A percentile compares a stretch with the other conserved stretches of the same genome.
Conservation (phyloP, 305 asterid species). For the Fraxinus greggii region DNA sequence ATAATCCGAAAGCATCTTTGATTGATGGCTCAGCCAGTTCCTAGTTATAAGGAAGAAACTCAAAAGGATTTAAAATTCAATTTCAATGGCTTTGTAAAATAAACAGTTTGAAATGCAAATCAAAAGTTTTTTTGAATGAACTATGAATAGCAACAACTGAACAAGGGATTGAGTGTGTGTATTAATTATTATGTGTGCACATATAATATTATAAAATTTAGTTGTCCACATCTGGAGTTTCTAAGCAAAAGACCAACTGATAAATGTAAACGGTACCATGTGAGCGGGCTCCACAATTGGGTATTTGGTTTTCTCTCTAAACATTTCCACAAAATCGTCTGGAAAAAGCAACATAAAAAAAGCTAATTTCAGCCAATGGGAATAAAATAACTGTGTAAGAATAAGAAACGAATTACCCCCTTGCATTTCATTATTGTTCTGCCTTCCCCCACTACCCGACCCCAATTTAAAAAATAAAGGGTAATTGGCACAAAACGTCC, state of each 20-base stretch:
- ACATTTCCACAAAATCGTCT: constrained; percentile 89
- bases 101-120: background rate
- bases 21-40: constrained; percentile 96
- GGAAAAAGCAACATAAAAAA: constrained; percentile 25
- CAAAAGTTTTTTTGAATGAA: background rate
- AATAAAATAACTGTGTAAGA: background rate
- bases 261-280: constrained; percentile 53
- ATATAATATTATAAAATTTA: background rate
- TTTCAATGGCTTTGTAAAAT: background rate
- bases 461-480: background rate
- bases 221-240: background rate
- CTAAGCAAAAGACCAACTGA: background rate
- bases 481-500: too few species aligned
- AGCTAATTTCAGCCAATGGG: background rate
- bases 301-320: constrained; percentile 68
- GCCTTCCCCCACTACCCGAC: background rate
- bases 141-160: background rate
- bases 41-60: constrained; percentile 36
- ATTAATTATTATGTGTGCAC: background rate
- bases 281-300: constrained; percentile 96
- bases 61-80: constrained; percentile 13
- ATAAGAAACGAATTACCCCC: background rate
- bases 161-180: background rate
- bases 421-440: background rate
- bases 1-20: constrained; percentile 67